Base-by-base conservation (phyloP, 202 grass and related monocot species). In the Bolboschoenoplectus hybrid region DNA sequence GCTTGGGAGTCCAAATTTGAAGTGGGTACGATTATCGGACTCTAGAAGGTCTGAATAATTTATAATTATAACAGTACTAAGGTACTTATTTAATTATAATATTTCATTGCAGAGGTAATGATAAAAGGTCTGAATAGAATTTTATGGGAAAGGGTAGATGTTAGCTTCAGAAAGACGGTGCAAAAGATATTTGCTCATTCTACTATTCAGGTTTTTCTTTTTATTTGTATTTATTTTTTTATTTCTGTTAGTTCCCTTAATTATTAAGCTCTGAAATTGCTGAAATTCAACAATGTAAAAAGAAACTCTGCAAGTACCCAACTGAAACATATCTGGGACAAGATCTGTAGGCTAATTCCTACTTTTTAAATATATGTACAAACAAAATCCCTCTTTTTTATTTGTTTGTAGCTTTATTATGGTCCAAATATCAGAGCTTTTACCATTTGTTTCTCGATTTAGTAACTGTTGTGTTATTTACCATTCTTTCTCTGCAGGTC, bases 71-170 rank as follows among this genome's bases (percentile, higher is more conserved):
- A 61, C 6, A 19, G 26, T 26, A 26, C 26, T 79, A 40, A 9
- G 35, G 7, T 80, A 13, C 9, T 34, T 79, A 9, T 79, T 43
- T 60, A n/a, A 58, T 58, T 61, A 80, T 40, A 41, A 43, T 60
- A n/a, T 80, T 19, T 40, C 49, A 85, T 66, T 89, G 74, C 83
- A 98, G 97, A 92, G 64, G 86, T 88, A 64, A 98, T 96, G 89
- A 92, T 96, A 67, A 91, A 89, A 86, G 80, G 87, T 86, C 85
- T 98, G 60, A 98, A 96, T 68, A 92, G 90, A 91, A 81, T 92
- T 90, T 86, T 90, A 14, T 98, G 93, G 93, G 97, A 98, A 94
- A 96, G 93, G 74, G 84, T 98, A 78, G 91, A 98, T 88, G 92
- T 98, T 82, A 94, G 97, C 86, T 98, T 98, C 88, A 88, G 85